Base-by-base conservation (phyloP, 2,329 filamentous ascomycete genomes). In the Ambrosiella cleistominuta region DNA sequence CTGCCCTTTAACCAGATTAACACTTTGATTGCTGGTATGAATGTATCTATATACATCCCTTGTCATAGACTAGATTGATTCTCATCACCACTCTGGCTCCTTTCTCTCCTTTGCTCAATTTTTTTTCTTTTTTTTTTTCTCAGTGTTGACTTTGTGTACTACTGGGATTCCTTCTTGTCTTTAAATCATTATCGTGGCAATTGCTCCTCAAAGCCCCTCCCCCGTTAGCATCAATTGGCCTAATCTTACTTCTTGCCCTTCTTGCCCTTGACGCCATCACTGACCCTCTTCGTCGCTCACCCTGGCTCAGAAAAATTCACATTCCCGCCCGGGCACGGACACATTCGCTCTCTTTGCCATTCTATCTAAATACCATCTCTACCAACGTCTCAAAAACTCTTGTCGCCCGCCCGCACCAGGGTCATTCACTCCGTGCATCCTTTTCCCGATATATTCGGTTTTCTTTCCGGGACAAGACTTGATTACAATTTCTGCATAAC, bases 291-390 rank as follows among this genome's bases (percentile, higher is more conserved):
- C 52, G 52, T 54, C 37, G 15, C 52, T 54, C 40, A 37, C 59
- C 59, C 55, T 60, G 57, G 58, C 38, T 36, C 56, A 57, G 52
- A 60, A 60, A 60, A 60, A 58, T 60, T 60, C 59, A 57, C 59
- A 60, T 60, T 60, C 59, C 59, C 58, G 54, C 59, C 39, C 55
- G 54, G 50, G 52, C 59, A 60, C 59, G 51, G 56, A 50, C 57
- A 55, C 57, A 54, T 49, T 38, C 52, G 44, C 37, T 54, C 56
- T 50, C 35, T 58, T 49, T 52, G 27, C 38, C 52, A 19, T 54
- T 54, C 52, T 7, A 54, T 38, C 49, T 27, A 27, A 47, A 47
- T 15, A 13, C n/a, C 47, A 27, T 36, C 52, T 9, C 52, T 35
- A 54, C 38, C 9, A 54, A 12, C 37, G 19, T 42, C 52, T 54